Conservation (phyloP, 2,329 filamentous ascomycete species). For the Ramichloridium luteum region DNA sequence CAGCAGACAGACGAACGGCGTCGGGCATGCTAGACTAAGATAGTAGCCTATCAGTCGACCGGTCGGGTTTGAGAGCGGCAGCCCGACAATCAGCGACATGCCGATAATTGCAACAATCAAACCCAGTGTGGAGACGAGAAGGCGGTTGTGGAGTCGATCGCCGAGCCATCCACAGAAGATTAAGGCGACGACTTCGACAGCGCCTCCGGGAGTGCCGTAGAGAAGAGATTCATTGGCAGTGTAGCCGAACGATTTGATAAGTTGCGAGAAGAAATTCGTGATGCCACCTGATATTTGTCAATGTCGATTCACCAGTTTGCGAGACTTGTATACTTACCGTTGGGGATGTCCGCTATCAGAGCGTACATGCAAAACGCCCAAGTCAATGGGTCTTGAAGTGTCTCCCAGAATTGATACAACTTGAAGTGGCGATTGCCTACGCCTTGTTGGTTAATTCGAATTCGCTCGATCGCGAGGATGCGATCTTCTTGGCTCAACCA, state of each 20-base stretch:
- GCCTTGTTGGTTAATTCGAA: slow-evolving; percentile 64
- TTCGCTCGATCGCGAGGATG: slow-evolving; percentile 55
- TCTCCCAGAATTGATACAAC: slow-evolving; percentile 49
- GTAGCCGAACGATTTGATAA: slow-evolving; percentile 54
- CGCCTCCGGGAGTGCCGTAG: slow-evolving; percentile 53
- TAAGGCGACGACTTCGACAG: slow-evolving; percentile 49
- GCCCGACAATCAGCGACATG: slow-evolving; percentile 51
- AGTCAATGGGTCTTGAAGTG: slow-evolving; percentile 44
- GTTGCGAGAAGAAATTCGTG: slow-evolving; percentile 49
- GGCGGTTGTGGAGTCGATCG: slow-evolving; percentile 43
- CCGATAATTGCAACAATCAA: slow-evolving; percentile 45
- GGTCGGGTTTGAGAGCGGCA: slow-evolving; percentile 45
- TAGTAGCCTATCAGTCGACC: slow-evolving; percentile 54
- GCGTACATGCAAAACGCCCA: slow-evolving; percentile 50
- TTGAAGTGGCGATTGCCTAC: slow-evolving; percentile 44
- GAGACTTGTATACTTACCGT: slow-evolving; percentile 40
- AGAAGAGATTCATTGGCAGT: slow-evolving; percentile 50
- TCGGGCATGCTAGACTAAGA: slow-evolving; percentile 47
- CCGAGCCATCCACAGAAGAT: slow-evolving; percentile 45
- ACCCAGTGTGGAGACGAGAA: slow-evolving; percentile 43
- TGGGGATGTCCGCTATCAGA: slow-evolving; percentile 45
- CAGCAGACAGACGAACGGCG: slow-evolving; percentile 51
- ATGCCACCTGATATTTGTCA: slow-evolving; percentile 39
- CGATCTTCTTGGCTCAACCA: slow-evolving; percentile 56
- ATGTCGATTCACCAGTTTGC: no score